These are phyloP conservation scores for Annulohypoxylon stygium DNA, from an alignment of 495 filamentous ascomycete genomes.

Conservation along the genomic window DNA sequence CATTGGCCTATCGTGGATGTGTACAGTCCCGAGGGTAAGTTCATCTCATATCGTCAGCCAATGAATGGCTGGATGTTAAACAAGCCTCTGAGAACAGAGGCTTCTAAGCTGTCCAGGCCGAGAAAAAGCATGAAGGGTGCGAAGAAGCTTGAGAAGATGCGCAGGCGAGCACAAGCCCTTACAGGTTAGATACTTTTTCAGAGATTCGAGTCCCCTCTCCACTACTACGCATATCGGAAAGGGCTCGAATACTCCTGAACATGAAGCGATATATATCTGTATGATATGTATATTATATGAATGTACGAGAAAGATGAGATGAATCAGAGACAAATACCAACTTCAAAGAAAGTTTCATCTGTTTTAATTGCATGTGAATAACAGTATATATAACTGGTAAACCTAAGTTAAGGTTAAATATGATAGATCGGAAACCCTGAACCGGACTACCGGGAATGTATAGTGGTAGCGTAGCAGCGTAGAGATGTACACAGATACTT, in stretches of 20 bases:
- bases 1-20: conserved; percentile 82
- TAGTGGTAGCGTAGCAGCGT: not conserved
- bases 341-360: conserved; percentile 6
- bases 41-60: conserved; percentile 74
- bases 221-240: not conserved
- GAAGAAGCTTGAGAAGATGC: conserved; percentile 65
- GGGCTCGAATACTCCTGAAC: not conserved
- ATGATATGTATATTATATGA: conserved; percentile 11
- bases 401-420: conserved; percentile 14
- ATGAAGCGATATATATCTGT: conserved; percentile 2
- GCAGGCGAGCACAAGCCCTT: conserved; percentile 28
- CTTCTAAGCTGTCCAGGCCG: conserved; percentile 53
- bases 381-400: not conserved
- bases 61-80: conserved; percentile 78
- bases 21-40: conserved; percentile 84
- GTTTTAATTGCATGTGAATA: conserved; percentile 3
- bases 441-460: conserved; percentile 20
- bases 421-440: conserved; percentile 31
- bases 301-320: not conserved
- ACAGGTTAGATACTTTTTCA: not conserved
- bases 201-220: not conserved
- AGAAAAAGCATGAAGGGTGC: conserved; percentile 71
- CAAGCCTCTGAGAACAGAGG: conserved; percentile 48
- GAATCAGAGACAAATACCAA: not conserved
- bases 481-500: not conserved